Evolutionary conservation across 2,329 filamentous ascomycete species (phyloP), one percentile per base, ranked within the genome.

Genomic region (Incumbomyces delicatus): DNA sequence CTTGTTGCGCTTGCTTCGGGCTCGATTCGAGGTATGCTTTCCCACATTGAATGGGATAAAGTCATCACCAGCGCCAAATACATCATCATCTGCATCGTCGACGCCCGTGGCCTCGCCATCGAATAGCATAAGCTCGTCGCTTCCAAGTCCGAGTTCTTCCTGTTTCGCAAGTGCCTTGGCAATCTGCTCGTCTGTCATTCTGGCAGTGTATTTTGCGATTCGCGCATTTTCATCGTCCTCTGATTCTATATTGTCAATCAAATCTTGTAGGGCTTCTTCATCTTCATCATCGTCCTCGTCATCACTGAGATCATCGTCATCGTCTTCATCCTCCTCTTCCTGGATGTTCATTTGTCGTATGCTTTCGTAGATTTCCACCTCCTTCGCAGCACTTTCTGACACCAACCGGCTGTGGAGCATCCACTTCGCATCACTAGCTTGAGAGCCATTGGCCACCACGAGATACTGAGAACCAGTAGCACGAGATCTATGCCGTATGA

Each of bases 91-190:
- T 30, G 61, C 63, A 18, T 55, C 51, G 10, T 49, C 57, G 11
- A 59, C 60, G 20, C 54, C 58, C 4, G 64, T 62, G 14, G 63
- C 63, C 29, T 57, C 57, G 13, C 67, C 73, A 41, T 75, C 71
- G 48, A 78, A 75, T 2, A 83, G 65, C 12, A 83, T 46, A 2
- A 81, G 57, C 46, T 84, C 75, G 17, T 78, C 72, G 8, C 72
- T 70, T 2, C 70, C 74, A 36, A 85, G 65, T 7, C 81, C 82
- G 3, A 85, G 66, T 58, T 81, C 76, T 60, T 78, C 74, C 57
- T 81, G 75, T 59, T 79, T 81, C 43, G 75, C 68, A 27, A 84
- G 61, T 18, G 82, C 64, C 33, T 73, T 68, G 33, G 81, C 81
- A 33, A 85, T 66, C 16, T 75, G 70, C 60, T 81, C 80, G 51